Evolutionary conservation across 257 asterid species (phyloP).

Genomic region (Rauvolfia tetraphylla): DNA sequence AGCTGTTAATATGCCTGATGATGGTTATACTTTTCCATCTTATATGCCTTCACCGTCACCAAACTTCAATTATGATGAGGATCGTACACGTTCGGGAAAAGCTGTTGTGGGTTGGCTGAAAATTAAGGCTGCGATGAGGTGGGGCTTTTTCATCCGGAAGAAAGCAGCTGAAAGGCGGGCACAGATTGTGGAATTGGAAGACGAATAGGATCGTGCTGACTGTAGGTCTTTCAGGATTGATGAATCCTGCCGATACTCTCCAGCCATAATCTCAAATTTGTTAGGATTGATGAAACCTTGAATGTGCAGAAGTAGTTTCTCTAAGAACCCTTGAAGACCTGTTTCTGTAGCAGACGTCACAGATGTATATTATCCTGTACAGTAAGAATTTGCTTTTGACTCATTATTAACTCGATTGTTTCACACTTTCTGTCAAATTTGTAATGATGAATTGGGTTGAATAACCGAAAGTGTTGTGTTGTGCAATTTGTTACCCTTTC

Average conservation of each 20-base stretch:
- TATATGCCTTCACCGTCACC: slow-evolving; percentile 64
- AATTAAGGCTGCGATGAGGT: slow-evolving; percentile 98
- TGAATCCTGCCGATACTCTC: slow-evolving; percentile 19
- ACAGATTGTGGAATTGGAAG: slow-evolving; percentile 85
- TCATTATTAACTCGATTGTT: slow-evolving; percentile 16
- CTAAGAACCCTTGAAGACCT: slow-evolving; percentile 21
- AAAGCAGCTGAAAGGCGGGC: slow-evolving; percentile 98
- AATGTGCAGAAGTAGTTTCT: slow-evolving; percentile 25
- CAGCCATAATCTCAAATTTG: slow-evolving; percentile 11
- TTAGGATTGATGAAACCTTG: slow-evolving; percentile 17
- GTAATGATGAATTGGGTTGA: slow-evolving; percentile 18
- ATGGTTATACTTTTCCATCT: slow-evolving; percentile 55
- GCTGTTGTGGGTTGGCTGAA: slow-evolving; percentile 97
- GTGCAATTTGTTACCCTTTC: background rate
- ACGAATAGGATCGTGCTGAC: slow-evolving; percentile 38
- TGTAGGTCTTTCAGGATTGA: background rate
- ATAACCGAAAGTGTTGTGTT: background rate
- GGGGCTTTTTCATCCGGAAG: slow-evolving; percentile 95
- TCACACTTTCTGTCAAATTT: slow-evolving; percentile 15
- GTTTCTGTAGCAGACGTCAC: slow-evolving; percentile 15
- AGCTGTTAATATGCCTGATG: slow-evolving; percentile 47
- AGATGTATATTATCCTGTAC: slow-evolving; percentile 22
- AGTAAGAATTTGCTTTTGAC: slow-evolving; percentile 21
- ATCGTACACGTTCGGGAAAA: slow-evolving; percentile 63
- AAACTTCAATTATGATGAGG: slow-evolving; percentile 52